Evolutionary conservation across 345 rosid species (phyloP).

Genomic region (Murraya paniculata): DNA sequence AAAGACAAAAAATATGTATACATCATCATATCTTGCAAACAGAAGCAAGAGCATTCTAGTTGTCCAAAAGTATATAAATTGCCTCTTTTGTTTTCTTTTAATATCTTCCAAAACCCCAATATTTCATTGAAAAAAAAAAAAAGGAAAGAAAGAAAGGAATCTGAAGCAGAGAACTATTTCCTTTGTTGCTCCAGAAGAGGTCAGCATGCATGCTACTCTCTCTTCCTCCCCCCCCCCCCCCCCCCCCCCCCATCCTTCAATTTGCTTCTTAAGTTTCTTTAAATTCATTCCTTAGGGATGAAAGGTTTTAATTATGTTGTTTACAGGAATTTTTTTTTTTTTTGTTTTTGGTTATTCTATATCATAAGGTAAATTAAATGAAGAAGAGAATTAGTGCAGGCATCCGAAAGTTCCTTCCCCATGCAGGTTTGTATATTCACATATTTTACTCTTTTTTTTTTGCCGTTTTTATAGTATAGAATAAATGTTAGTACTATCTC

Average conservation of each 20-base stretch:
- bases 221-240: too few relatives aligned
- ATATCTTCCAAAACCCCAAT: neutral
- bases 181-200: neutral
- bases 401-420: conserved; percentile 25
- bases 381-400: conserved; percentile 16
- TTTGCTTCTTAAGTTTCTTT: too few relatives aligned
- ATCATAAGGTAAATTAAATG: conserved; percentile 19
- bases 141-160: neutral
- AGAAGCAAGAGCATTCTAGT: too few relatives aligned
- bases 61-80: neutral
- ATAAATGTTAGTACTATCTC: too few relatives aligned
- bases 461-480: too few relatives aligned
- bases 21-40: too few relatives aligned
- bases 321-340: neutral
- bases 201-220: neutral
- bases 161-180: neutral
- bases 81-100: neutral
- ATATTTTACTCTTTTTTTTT: neutral
- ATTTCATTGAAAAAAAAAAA: too few relatives aligned
- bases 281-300: too few relatives aligned
- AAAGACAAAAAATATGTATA: too few relatives aligned
- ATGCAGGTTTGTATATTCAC: conserved; percentile 16
- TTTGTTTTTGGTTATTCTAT: neutral
- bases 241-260: too few relatives aligned
- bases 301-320: too few relatives aligned